These are phyloP conservation scores for Wickerhamiella pararugosa DNA, from an alignment of 1,139 yeast genomes.

Conservation along the genomic window DNA sequence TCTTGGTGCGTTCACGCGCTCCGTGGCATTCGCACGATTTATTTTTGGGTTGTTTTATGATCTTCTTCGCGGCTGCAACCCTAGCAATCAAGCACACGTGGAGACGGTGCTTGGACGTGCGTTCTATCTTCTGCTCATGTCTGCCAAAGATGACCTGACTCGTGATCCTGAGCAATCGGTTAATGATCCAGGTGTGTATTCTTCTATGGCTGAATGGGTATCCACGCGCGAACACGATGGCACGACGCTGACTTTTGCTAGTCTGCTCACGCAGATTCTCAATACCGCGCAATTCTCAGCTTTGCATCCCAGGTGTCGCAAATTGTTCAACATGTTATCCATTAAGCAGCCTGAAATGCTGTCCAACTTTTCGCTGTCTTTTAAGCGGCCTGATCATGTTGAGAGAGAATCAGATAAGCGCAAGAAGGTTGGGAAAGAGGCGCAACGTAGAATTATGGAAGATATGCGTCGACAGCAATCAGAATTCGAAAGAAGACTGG, in stretches of 20 bases:
- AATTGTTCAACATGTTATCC: slow-evolving; percentile 14
- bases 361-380: too few species aligned
- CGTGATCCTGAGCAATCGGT: neutral
- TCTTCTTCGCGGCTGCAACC: slow-evolving; percentile 6
- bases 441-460: slow-evolving; percentile 60
- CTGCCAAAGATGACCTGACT: slow-evolving; percentile 27
- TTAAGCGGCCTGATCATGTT: slow-evolving; percentile 8
- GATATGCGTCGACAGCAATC: slow-evolving; percentile 61
- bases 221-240: neutral
- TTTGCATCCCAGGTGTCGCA: slow-evolving; percentile 31
- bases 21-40: slow-evolving; percentile 23
- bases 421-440: slow-evolving; percentile 40
- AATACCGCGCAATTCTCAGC: slow-evolving; percentile 1
- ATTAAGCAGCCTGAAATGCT: slow-evolving; percentile 3
- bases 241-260: slow-evolving; percentile 2
- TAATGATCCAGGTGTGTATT: neutral
- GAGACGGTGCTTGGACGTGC: slow-evolving; percentile 45
- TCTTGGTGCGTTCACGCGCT: slow-evolving; percentile 23
- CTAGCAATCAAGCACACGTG: slow-evolving; percentile 24
- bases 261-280: slow-evolving; percentile 4
- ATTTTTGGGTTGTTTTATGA: slow-evolving; percentile 15
- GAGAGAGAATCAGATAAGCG: slow-evolving; percentile 48
- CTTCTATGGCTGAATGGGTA: slow-evolving; percentile 1
- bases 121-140: slow-evolving; percentile 57
- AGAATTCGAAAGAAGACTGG: slow-evolving; percentile 39